Percentiles rank a stretch among this genome's conserved stretches.
Evolutionary conservation across 2,329 filamentous ascomycete genomes (phyloP).

Genomic region (Pseudopithomyces chartarum): DNA sequence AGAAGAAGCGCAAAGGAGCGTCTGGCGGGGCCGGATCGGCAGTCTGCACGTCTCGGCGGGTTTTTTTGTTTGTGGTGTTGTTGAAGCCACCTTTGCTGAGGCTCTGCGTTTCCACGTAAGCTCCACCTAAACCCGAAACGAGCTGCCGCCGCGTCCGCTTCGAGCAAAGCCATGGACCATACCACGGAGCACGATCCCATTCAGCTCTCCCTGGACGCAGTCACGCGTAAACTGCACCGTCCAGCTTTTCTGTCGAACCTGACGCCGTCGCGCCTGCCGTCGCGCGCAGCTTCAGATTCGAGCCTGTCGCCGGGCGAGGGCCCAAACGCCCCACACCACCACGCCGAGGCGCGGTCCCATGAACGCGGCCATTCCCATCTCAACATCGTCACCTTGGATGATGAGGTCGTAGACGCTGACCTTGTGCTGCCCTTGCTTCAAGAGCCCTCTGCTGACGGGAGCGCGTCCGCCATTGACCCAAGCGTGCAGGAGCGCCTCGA

Average conservation of each 20-base stretch:
- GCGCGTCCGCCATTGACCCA: conserved; percentile 27
- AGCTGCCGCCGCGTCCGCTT: conserved; percentile 21
- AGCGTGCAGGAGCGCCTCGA: conserved; percentile 34
- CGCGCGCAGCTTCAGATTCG: conserved; percentile 44
- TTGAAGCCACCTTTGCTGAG: conserved; percentile 20
- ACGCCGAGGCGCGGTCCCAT: conserved; percentile 35
- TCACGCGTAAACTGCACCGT: conserved; percentile 37
- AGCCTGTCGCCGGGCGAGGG: conserved; percentile 26
- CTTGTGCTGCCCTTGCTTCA: conserved; percentile 39
- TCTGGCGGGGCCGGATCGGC: conserved; percentile 15
- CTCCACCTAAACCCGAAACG: conserved; percentile 22
- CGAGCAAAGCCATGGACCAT: conserved; percentile 34
- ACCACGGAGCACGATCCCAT: conserved; percentile 32
- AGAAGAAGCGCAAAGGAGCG: conserved; percentile 20
- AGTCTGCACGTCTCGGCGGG: conserved; percentile 19
- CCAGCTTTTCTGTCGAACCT: conserved; percentile 42
- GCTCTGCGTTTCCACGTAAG: conserved; percentile 8
- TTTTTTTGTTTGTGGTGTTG: conserved; percentile 14
- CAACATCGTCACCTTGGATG: conserved; percentile 33
- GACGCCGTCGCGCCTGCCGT: conserved; percentile 44
- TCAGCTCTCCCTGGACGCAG: conserved; percentile 39
- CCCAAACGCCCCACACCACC: conserved; percentile 30
- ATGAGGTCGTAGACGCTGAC: conserved; percentile 39
- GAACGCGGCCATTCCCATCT: conserved; percentile 40
- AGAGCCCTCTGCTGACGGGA: conserved; percentile 41